Base-by-base conservation (phyloP, 2,329 filamentous ascomycete genomes). In the Aspergillus phoenicis region DNA sequence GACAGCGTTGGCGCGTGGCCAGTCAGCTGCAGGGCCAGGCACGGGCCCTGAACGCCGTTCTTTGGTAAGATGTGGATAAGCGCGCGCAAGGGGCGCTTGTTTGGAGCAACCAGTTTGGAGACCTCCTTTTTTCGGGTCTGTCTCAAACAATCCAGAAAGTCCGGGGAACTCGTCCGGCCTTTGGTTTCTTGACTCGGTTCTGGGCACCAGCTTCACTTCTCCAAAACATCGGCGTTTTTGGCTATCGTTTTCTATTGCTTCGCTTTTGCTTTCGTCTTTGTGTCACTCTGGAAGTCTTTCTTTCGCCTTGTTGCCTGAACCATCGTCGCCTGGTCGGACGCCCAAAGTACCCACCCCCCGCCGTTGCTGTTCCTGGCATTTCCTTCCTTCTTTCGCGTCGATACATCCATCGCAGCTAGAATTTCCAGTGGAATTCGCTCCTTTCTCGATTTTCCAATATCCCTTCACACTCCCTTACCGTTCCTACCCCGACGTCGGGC, bases 31-130 rank as follows among this genome's bases (percentile, higher is more conserved):
- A 51, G 43, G 62, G 45, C 60, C 67, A 65, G 65, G 65, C 62
- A 66, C 62, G 61, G 62, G 24, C 58, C 41, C 45, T 58, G 47
- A 8, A 15, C 47, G 47, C 24, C 47, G 8, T 30, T 30, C 15
- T 62, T 61, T 33, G 56, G 45, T 53, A 61, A 66, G 47, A 58
- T 38, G 24, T 54, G 62, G 64, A 63, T 70, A 76, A 67, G 67
- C 74, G 74, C 74, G 74, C 73, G 73, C 69, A 73, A 75, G 72
- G 70, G 68, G 74, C 74, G 74, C 73, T 73, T 76, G 71, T 71
- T 71, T 71, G 58, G 62, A 59, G 63, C 57, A 47, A 49, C 47
- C 26, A 20, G 28, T 33, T 43, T 60, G 52, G 54, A 63, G 62
- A 72, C 68, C 71, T 72, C 72, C 73, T 74, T 74, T 74, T 67